phyloP scores from a whole-genome alignment of 75 land plant genomes.

The Cupressus sempervirens region DNA sequence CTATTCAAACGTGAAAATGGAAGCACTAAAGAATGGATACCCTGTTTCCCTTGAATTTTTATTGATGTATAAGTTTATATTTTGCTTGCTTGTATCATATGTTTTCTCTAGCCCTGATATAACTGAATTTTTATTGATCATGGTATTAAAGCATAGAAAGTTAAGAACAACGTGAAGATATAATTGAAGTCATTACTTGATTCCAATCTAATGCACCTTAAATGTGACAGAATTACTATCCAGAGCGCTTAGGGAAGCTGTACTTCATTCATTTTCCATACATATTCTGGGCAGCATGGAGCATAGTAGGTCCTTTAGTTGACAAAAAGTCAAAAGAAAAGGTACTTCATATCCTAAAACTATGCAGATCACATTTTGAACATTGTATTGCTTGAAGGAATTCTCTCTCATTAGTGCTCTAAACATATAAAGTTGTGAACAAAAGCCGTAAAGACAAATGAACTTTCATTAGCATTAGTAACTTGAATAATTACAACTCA shows the following conservation, averaged over 20 bases:
- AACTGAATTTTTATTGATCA: neutral
- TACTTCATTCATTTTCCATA: conserved; percentile 25
- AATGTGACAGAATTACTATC: conserved; percentile 34
- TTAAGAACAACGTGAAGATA: neutral
- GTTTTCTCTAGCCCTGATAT: neutral
- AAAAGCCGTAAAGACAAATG: neutral
- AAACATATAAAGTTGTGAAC: neutral
- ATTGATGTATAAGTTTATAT: neutral
- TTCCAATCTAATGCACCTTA: conserved; percentile 2
- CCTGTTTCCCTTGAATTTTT: neutral
- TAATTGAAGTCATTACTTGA: neutral
- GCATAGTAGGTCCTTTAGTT: conserved; percentile 24
- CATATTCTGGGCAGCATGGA: conserved; percentile 33
- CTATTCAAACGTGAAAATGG: neutral
- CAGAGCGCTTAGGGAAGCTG: conserved; percentile 27
- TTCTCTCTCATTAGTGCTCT: neutral
- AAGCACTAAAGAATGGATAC: neutral
- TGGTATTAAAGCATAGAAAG: neutral
- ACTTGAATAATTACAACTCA: neutral
- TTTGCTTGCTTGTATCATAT: neutral
- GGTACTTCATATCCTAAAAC: conserved; percentile 13
- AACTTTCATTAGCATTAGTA: neutral
- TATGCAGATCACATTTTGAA: neutral
- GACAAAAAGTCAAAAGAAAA: conserved; percentile 25
- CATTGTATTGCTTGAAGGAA: neutral